Evolutionary conservation across 2,329 filamentous ascomycete species (phyloP), one percentile per base, ranked within the genome.

Genomic region (Colletotrichum sansevieriae): DNA sequence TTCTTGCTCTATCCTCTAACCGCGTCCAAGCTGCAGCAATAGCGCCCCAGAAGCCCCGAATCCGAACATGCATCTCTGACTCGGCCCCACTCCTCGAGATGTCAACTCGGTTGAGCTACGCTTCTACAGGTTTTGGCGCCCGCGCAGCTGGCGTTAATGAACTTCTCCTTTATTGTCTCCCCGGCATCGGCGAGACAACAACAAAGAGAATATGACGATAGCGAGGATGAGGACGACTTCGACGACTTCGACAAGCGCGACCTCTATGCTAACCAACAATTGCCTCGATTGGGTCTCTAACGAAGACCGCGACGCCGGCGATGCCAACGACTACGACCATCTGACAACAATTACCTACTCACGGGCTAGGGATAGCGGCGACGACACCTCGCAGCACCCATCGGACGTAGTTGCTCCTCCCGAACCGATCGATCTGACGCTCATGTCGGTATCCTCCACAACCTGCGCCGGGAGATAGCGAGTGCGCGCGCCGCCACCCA

Each of bases 21-120:
- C 47, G 9, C 47, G 47, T 51, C 25, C 47, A n/a, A 33, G 9
- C n/a, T 33, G 47, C 47, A 51, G 47, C 47, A n/a, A 51, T 12
- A 33, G 20, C 25, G 2, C 47, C 20, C 22, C n/a, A n/a, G n/a
- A 13, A 51, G 12, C 47, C 47, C 47, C 13, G 20, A 51, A 29
- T 51, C 47, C 25, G 25, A 51, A 6, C 46, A 29, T 49, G 46
- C 22, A n/a, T 22, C 47, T 51, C 22, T 13, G 46, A 4, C 4
- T 51, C 47, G 18, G 47, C 13, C 47, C 47, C 22, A 12, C 22
- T 33, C 13, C 22, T 29, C 47, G 13, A 51, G 47, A n/a, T 29
- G 47, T 33, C 47, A 12, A 29, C 11, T 22, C 20, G 22, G n/a
- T 13, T 6, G 11, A 51, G 47, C 13, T 51, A 51, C 22, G 7